Conservation (phyloP, 306 rosid genomes). For the Erythrophleum fordii region DNA sequence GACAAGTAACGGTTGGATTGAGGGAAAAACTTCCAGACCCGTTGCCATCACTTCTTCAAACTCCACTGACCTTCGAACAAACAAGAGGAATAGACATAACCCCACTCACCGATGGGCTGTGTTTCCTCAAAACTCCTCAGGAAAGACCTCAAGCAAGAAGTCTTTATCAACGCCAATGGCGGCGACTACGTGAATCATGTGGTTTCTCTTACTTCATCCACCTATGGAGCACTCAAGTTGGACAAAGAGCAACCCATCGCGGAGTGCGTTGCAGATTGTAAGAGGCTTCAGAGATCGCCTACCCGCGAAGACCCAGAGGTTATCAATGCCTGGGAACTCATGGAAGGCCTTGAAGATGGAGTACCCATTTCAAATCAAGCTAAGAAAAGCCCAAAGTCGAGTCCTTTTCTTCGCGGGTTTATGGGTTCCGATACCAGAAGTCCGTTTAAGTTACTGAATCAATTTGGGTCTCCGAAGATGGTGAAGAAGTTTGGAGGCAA, state of each 20-base stretch:
- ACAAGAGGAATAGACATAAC: slow-evolving; percentile 35
- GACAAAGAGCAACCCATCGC: slow-evolving; percentile 45
- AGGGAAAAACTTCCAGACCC: slow-evolving; percentile 43
- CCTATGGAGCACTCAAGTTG: slow-evolving; percentile 80
- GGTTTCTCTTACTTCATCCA: slow-evolving; percentile 87
- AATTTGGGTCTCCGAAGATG: slow-evolving; percentile 74
- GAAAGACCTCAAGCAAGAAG: slow-evolving; percentile 58
- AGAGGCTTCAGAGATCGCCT: slow-evolving; percentile 39
- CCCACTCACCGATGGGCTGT: slow-evolving; percentile 78
- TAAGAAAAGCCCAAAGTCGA: slow-evolving; percentile 74
- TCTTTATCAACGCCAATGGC: slow-evolving; percentile 55
- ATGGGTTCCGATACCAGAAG: slow-evolving; percentile 55
- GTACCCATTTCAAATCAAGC: slow-evolving; percentile 51
- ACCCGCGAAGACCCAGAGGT: slow-evolving; percentile 58
- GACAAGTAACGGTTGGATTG: slow-evolving; percentile 69
- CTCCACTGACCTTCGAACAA: slow-evolving; percentile 40
- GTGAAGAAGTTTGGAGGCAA: slow-evolving; percentile 61
- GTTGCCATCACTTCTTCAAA: slow-evolving; percentile 43
- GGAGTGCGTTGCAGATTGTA: slow-evolving; percentile 43
- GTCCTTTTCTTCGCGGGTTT: slow-evolving; percentile 72
- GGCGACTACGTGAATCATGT: slow-evolving; percentile 67
- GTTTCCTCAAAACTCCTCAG: slow-evolving; percentile 78
- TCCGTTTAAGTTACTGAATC: slow-evolving; percentile 76
- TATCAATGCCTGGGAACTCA: slow-evolving; percentile 93
- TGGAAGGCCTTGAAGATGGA: slow-evolving; percentile 94